phyloP scores from a whole-genome alignment of 257 asterid species.

The Ehretia macrophylla region DNA sequence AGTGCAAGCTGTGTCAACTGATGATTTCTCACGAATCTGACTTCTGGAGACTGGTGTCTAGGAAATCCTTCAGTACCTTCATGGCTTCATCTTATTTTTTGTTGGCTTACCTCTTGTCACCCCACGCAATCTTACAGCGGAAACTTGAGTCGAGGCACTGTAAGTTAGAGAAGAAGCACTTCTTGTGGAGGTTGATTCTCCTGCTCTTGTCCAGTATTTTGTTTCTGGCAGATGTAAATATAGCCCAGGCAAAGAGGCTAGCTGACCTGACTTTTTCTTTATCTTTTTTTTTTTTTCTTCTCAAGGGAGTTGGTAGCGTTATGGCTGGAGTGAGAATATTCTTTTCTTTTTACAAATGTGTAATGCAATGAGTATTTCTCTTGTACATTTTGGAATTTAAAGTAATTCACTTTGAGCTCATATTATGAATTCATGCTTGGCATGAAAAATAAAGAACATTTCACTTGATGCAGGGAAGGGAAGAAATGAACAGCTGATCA shows the following conservation, averaged over 20 bases:
- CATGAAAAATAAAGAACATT: no score
- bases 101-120: background rate
- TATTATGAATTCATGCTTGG: no score
- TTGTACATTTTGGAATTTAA: background rate
- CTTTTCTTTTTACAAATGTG: background rate
- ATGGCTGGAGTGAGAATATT: background rate
- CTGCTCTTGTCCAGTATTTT: background rate
- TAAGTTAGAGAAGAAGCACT: no score
- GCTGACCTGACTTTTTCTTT: background rate
- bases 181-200: background rate
- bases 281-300: background rate
- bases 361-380: background rate
- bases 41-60: no score
- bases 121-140: no score
- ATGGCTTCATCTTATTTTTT: background rate
- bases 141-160: no score
- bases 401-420: no score
- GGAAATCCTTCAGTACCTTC: background rate
- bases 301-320: background rate
- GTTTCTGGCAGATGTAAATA: background rate
- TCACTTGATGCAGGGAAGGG: no score
- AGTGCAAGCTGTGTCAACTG: no score
- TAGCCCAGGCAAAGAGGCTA: background rate
- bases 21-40: no score
- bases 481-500: no score